Evolutionary conservation across 2,329 filamentous ascomycete genomes (phyloP).

Genomic region (Metarhizium brunneum): DNA sequence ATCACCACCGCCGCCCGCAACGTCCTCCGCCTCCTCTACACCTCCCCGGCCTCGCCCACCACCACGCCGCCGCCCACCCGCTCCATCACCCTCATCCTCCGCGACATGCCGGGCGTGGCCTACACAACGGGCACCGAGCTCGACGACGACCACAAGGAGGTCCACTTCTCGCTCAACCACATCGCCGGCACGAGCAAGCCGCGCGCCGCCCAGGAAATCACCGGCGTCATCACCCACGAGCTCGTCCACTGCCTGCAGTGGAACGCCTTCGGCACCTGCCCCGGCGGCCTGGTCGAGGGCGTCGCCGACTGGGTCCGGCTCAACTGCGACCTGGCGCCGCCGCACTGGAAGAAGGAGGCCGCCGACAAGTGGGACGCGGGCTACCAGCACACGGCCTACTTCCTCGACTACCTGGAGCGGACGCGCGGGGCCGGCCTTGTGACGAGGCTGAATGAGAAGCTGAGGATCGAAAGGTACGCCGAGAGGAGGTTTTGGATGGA

Average conservation of each 20-base stretch:
- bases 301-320: conserved; percentile 90
- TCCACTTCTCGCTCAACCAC: conserved; percentile 77
- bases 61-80: conserved; percentile 55
- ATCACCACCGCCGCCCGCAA: conserved; percentile 54
- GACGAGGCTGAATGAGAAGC: conserved; percentile 55
- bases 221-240: conserved; percentile 82
- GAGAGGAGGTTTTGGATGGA: conserved; percentile 58
- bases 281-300: conserved; percentile 78
- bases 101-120: conserved; percentile 74
- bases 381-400: conserved; percentile 87
- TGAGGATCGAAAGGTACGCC: conserved; percentile 55
- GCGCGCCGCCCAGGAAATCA: conserved; percentile 52
- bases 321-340: conserved; percentile 60
- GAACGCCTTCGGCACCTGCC: conserved; percentile 51
- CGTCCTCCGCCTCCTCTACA: conserved; percentile 67
- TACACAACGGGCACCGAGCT: conserved; percentile 77
- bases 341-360: conserved; percentile 66
- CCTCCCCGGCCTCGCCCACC: conserved; percentile 27
- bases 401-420: conserved; percentile 74
- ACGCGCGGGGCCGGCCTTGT: conserved; percentile 52
- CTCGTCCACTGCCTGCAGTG: conserved; percentile 93
- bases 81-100: conserved; percentile 75
- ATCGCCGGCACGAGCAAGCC: conserved; percentile 40
- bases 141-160: conserved; percentile 83
- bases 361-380: conserved; percentile 70